A percentile compares a stretch with the other conserved stretches of the same genome.
Evolutionary conservation across 1,284 basidiomycete genomes (phyloP).

Genomic region (Fereydounia khargensis): DNA sequence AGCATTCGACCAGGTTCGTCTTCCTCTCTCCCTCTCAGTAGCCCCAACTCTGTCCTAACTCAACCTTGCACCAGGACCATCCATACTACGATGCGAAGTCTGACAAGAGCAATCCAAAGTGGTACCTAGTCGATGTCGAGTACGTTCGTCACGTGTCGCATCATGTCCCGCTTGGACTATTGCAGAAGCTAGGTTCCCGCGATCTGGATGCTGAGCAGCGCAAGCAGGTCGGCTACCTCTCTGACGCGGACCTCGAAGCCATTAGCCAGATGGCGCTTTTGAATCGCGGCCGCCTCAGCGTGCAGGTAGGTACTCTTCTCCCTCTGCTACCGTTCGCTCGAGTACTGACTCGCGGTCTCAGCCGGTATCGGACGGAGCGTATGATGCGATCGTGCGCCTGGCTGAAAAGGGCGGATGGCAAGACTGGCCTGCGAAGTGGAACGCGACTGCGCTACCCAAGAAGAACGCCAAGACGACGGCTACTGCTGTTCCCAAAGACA

Average conservation of each 20-base stretch:
- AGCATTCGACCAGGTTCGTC: constrained; percentile 38
- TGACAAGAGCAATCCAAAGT: constrained; percentile 71
- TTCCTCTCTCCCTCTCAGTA: background rate
- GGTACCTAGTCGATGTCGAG: constrained; percentile 79
- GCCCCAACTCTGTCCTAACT: background rate
- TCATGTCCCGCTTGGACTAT: constrained; percentile 75
- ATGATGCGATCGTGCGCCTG: constrained; percentile 67
- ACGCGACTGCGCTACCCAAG: constrained; percentile 12
- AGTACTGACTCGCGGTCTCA: too few relatives aligned
- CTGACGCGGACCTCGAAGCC: constrained; percentile 50
- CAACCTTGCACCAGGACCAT: constrained; percentile 61
- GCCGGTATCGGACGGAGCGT: constrained; percentile 71
- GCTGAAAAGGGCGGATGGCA: constrained; percentile 69
- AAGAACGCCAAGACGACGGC: too few relatives aligned
- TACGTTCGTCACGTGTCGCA: constrained; percentile 70
- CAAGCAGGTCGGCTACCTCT: constrained; percentile 57
- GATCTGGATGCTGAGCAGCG: constrained; percentile 69
- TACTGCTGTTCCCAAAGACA: too few relatives aligned
- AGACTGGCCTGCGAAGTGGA: constrained; percentile 46
- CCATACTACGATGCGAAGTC: constrained; percentile 91
- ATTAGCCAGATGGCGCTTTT: constrained; percentile 75
- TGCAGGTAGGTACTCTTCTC: constrained; percentile 52
- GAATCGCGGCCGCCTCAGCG: constrained; percentile 78
- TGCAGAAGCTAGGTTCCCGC: constrained; percentile 69
- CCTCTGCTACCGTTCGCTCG: background rate